Evolutionary conservation across 2,329 filamentous ascomycete species (phyloP), one percentile per base, ranked within the genome.

Genomic region (Plectosphaerella sp.): DNA sequence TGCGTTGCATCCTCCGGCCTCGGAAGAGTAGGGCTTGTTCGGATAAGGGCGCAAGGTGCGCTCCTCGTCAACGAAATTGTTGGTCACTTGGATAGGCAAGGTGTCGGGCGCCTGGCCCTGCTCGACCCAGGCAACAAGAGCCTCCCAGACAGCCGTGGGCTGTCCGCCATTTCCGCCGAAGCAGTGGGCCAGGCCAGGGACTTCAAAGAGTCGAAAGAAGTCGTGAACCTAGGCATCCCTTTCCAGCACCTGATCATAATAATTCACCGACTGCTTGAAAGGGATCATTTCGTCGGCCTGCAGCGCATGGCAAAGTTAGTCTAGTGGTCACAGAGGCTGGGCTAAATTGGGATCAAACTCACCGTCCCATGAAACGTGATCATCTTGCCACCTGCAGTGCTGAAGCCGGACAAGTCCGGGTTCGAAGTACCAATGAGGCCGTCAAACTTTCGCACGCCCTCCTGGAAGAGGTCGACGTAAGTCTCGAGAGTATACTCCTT

Each of bases 281-380:
- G 46, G 46, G 10, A 52, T 46, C 15, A 18, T 25, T 15, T 37
- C 39, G 15, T 52, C 51, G n/a, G 47, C 51, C 51, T 52, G 24
- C 8, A 12, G 18, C 10, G 5, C 3, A 22, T 18, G 28, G 6
- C 24, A 18, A 9, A 20, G 16, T 16, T 20, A 25, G 43, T 22
- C 15, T 24, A 39, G 10, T 8, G 14, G n/a, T 15, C n/a, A 49
- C 28, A 11, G 28, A 11, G 15, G 43, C 43, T 22, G 5, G 22
- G 22, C 3, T 24, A 35, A 37, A 6, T 37, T 37, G 35, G 9
- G 4, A 12, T 7, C 5, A 12, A 14, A 54, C 55, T 53, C 45
- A 58, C 59, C 7, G 57, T n/a, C 45, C 75, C 76, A 56, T 79
- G 76, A 16, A 67, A 79, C 53, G 75, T 71, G 4, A 80, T 64